These are phyloP conservation scores for Carex scoparia DNA, from an alignment of 176 grass and related monocot genomes.

Conservation along the genomic window DNA sequence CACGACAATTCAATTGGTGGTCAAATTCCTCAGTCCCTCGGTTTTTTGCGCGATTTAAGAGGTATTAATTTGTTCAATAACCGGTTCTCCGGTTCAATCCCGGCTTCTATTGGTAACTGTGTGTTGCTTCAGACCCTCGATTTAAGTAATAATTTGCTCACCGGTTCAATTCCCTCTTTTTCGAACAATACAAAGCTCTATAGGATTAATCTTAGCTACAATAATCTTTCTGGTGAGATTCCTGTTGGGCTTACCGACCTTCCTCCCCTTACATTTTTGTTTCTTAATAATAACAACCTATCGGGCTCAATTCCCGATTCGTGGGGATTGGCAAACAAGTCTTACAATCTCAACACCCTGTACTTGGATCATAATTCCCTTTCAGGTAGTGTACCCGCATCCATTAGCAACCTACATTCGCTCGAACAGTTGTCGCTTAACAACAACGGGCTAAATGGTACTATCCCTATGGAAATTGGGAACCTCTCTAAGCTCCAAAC, in stretches of 20 bases:
- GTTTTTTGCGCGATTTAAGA: conserved; percentile 62
- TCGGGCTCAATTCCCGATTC: conserved; percentile 30
- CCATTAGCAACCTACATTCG: conserved; percentile 45
- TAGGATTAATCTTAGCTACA: conserved; percentile 69
- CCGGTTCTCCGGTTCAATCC: conserved; percentile 67
- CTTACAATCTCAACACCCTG: conserved; percentile 28
- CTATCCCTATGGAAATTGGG: conserved; percentile 54
- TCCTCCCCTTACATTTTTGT: conserved; percentile 46
- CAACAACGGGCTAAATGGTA: conserved; percentile 56
- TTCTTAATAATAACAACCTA: conserved; percentile 60
- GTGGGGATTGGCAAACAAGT: conserved; percentile 18
- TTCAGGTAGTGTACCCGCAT: conserved; percentile 44
- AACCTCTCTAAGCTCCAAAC: conserved; percentile 51
- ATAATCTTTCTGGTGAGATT: conserved; percentile 69
- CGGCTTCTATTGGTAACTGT: conserved; percentile 47
- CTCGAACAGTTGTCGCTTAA: conserved; percentile 50
- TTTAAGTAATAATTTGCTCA: conserved; percentile 77
- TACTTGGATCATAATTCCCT: conserved; percentile 42
- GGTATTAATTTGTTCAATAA: conserved; percentile 92
- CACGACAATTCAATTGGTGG: conserved; percentile 86
- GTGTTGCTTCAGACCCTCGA: conserved; percentile 69
- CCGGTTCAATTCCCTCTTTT: conserved; percentile 48
- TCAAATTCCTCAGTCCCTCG: conserved; percentile 49
- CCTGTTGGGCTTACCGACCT: conserved; percentile 36
- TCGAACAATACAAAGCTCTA: conserved; percentile 49